Conservation (phyloP, 768 basidiomycete genomes). For the Leucocoprinus leucothites region DNA sequence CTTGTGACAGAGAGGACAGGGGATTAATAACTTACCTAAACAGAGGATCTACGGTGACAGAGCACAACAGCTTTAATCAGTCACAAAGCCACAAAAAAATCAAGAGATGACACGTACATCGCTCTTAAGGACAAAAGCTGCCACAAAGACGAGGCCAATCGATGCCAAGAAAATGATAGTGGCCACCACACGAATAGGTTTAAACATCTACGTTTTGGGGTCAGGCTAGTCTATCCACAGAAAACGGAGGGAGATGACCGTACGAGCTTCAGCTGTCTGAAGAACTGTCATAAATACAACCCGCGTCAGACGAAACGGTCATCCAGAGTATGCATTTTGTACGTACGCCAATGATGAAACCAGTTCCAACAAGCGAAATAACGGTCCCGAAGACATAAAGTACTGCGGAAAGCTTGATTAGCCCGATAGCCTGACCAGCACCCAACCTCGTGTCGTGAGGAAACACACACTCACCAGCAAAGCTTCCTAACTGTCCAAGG, state of each 20-base stretch:
- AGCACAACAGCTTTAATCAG: conserved; percentile 2
- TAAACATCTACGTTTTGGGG: conserved; percentile 73
- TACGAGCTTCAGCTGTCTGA: conserved; percentile 79
- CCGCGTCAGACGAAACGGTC: not conserved
- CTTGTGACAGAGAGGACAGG: not conserved
- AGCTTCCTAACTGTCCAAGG: conserved; percentile 61
- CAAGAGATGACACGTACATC: conserved; percentile 44
- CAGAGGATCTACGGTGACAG: conserved; percentile 51
- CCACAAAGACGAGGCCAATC: conserved; percentile 81
- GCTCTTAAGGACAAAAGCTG: conserved; percentile 73
- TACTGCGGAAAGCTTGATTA: conserved; percentile 41
- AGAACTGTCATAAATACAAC: conserved; percentile 48
- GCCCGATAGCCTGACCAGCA: not conserved
- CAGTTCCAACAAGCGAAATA: conserved; percentile 81
- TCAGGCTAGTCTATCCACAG: not conserved
- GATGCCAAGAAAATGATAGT: conserved; percentile 74
- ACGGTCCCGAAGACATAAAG: conserved; percentile 82
- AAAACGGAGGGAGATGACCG: not conserved
- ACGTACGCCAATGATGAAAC: conserved; percentile 87
- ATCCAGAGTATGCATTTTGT: not conserved
- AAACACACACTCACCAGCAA: conserved; percentile 58
- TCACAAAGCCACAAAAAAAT: not conserved
- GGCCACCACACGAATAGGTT: conserved; percentile 83
- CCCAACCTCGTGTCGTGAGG: not conserved
- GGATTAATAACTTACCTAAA: conserved; percentile 46